phyloP scores from a whole-genome alignment of 2,329 filamentous ascomycete species.

The Parastagonospora avenae region DNA sequence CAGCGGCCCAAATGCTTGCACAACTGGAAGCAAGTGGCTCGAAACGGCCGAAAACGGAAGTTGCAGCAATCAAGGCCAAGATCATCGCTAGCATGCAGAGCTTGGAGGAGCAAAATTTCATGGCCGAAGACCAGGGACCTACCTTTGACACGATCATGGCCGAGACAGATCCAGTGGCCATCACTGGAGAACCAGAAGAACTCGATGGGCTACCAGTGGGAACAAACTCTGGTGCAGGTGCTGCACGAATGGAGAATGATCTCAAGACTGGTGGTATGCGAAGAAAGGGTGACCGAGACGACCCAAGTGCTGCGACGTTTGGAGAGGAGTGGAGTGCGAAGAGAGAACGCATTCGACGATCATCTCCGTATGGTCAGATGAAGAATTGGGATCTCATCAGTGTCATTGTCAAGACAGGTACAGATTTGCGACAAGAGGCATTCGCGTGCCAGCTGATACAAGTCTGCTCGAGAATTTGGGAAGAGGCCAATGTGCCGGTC shows the following conservation, averaged over 20 bases:
- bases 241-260: slow-evolving; percentile 87
- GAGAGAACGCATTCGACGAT: slow-evolving; percentile 80
- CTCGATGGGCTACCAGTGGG: slow-evolving; percentile 59
- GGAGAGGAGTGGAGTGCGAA: slow-evolving; percentile 86
- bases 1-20: slow-evolving; percentile 84
- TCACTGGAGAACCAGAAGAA: slow-evolving; percentile 57
- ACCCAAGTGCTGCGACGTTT: slow-evolving; percentile 84
- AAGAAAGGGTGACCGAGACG: slow-evolving; percentile 79
- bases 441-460: slow-evolving; percentile 85
- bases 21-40: slow-evolving; percentile 81
- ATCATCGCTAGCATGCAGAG: slow-evolving; percentile 92
- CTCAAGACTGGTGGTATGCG: slow-evolving; percentile 84
- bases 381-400: slow-evolving; percentile 88
- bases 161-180: slow-evolving; percentile 63
- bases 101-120: slow-evolving; percentile 83
- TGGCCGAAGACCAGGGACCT: slow-evolving; percentile 71
- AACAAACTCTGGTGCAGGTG: slow-evolving; percentile 73
- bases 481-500: slow-evolving; percentile 74
- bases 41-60: slow-evolving; percentile 78
- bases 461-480: slow-evolving; percentile 82
- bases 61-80: slow-evolving; percentile 81
- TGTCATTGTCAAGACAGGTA: slow-evolving; percentile 86
- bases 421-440: slow-evolving; percentile 81
- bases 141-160: slow-evolving; percentile 85
- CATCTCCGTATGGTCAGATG: slow-evolving; percentile 86